Conservation (phyloP, 306 rosid species). For the Elaeagnus macrophylla region DNA sequence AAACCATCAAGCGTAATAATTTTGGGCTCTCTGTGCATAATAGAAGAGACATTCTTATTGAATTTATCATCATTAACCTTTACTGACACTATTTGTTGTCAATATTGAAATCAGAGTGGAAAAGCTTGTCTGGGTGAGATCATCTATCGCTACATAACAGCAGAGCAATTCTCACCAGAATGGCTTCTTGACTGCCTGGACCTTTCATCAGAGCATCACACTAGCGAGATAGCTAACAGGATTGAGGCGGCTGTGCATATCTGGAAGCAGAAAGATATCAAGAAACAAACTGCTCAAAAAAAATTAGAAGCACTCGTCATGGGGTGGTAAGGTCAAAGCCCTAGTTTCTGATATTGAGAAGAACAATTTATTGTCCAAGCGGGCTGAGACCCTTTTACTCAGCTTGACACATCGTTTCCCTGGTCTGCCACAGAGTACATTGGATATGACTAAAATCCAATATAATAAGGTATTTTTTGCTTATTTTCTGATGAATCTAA, state of each 20-base stretch:
- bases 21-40: too few species aligned
- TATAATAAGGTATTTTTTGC: slow-evolving; percentile 57
- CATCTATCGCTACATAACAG: slow-evolving; percentile 68
- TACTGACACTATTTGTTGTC: slow-evolving; percentile 5
- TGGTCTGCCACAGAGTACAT: slow-evolving; percentile 81
- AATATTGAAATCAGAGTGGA: slow-evolving; percentile 45
- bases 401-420: slow-evolving; percentile 72
- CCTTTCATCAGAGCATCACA: slow-evolving; percentile 85
- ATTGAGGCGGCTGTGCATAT: slow-evolving; percentile 80
- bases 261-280: slow-evolving; percentile 67
- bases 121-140: slow-evolving; percentile 82
- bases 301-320: slow-evolving; percentile 57
- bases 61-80: background rate
- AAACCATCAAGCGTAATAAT: too few species aligned
- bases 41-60: background rate
- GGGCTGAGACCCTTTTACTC: slow-evolving; percentile 72
- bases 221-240: slow-evolving; percentile 69
- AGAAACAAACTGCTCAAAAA: slow-evolving; percentile 36
- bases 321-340: slow-evolving; percentile 95
- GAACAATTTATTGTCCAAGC: slow-evolving; percentile 43
- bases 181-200: slow-evolving; percentile 77
- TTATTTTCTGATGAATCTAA: background rate
- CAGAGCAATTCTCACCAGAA: slow-evolving; percentile 61
- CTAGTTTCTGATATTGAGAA: slow-evolving; percentile 57
- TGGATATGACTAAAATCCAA: slow-evolving; percentile 91